Base-by-base conservation (phyloP, 2,329 filamentous ascomycete species). In the Colletotrichum sp. region DNA sequence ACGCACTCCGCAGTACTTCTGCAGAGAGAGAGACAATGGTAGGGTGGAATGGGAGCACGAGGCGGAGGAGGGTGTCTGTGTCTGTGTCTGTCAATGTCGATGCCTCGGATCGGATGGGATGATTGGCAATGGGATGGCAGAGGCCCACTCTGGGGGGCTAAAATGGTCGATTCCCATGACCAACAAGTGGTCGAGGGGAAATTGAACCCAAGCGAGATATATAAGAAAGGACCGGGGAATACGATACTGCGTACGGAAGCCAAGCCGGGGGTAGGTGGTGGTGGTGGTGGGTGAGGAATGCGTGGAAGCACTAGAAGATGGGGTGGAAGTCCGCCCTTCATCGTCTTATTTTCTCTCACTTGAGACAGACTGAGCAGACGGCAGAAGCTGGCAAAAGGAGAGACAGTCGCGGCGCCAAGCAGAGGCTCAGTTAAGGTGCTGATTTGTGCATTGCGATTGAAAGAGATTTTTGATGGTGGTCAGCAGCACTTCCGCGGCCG, bases 181-280 rank as follows among this genome's bases (percentile, higher is more conserved):
- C 70, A 69, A 76, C 57, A 64, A 52, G 30, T 69, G 73, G 59
- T 55, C 24, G 52, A 66, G 30, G 30, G 70, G 73, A 76, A 76
- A 76, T 76, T 76, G 73, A 73, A 36, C 36, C 32, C 73, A 76
- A 69, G 73, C 73, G 57, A 76, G n/a, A 15, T 49, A 62, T 21
- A 39, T 59, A 62, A 68, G 55, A 32, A 57, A 73, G 30, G 63
- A 73, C 64, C 57, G 64, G 68, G 69, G 67, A 69, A 72, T 75
- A 69, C 73, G 70, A 73, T 49, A 49, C 55, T 49, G 30, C 13
- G 28, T 18, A 63, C 30, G 70, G 73, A 68, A 60, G 70, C 73
- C 63, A 65, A 69, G 70, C 63, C 70, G 21, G 64, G 73, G 68
- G 21, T n/a, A 24, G 12, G 34, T 49, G 15, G 32, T 44, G 24